These are phyloP conservation scores for Croton laevigatus DNA, from an alignment of 441 rosid genomes.

Conservation along the genomic window DNA sequence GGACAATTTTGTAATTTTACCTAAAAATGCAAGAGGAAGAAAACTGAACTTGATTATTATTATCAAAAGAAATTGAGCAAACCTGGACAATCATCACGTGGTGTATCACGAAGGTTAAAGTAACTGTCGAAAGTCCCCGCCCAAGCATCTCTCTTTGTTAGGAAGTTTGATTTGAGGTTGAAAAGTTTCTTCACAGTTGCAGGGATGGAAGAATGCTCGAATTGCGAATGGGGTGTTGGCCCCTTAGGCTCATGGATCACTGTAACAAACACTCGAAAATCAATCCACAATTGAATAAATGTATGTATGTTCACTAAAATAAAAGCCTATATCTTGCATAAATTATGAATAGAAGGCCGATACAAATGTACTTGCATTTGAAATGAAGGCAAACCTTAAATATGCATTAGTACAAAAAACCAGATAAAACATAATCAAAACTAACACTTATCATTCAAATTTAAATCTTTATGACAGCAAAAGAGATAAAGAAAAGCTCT, in stretches of 20 bases:
- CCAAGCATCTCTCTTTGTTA: constrained; percentile 97
- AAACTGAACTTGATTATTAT: background rate
- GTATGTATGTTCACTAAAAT: background rate
- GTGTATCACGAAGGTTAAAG: constrained; percentile 60
- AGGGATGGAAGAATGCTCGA: constrained; percentile 82
- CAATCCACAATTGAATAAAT: background rate
- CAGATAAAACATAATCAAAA: background rate
- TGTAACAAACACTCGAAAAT: constrained; percentile 15
- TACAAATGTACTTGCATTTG: background rate
- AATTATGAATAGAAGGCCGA: background rate
- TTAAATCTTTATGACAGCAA: background rate
- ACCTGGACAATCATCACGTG: constrained; percentile 98
- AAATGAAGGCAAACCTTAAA: background rate
- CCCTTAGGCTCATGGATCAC: constrained; percentile 36
- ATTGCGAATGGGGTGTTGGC: constrained; percentile 55
- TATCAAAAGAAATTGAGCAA: constrained; percentile 17
- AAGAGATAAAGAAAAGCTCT: background rate
- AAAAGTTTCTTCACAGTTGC: constrained; percentile 86
- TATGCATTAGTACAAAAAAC: too few relatives aligned
- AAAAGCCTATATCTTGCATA: background rate
- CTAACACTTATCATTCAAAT: background rate
- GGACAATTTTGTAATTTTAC: too few relatives aligned
- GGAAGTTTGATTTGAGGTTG: constrained; percentile 72
- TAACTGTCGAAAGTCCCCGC: constrained; percentile 84
- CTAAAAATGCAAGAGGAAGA: too few relatives aligned